These are phyloP conservation scores for Aspergillus sp. DNA, from an alignment of 2,329 filamentous ascomycete genomes.

Conservation along the genomic window DNA sequence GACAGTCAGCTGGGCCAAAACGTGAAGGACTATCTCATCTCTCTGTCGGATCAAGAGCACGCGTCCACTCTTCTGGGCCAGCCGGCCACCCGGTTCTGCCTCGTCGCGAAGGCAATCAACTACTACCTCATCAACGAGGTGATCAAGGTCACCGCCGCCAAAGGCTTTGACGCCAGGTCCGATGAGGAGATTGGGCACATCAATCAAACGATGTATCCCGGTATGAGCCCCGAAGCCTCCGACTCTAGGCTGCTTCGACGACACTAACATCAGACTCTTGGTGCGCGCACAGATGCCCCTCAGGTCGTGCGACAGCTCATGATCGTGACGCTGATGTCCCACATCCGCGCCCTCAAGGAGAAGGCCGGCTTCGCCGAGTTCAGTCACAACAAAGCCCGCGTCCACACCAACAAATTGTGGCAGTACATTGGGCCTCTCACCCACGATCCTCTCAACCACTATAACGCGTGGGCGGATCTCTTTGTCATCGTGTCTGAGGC, in stretches of 20 bases:
- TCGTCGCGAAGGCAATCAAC: conserved; percentile 30
- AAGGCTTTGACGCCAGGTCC: conserved; percentile 21
- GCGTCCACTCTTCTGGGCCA: conserved; percentile 23
- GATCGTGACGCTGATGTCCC: conserved; percentile 17
- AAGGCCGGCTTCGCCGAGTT: conserved; percentile 25
- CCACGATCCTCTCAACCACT: conserved; percentile 8
- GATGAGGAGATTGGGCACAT: conserved; percentile 23
- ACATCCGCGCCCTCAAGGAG: conserved; percentile 18
- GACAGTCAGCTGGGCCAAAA: conserved; percentile 15
- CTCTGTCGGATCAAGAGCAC: conserved; percentile 10
- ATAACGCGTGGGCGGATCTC: conserved; percentile 21
- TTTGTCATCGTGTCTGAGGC: conserved; percentile 27
- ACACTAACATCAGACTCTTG: not conserved
- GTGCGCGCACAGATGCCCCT: conserved; percentile 15
- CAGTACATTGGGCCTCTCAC: conserved; percentile 22
- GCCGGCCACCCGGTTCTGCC: conserved; percentile 18
- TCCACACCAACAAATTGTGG: conserved; percentile 21
- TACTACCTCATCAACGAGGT: conserved; percentile 23
- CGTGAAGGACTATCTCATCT: conserved; percentile 22
- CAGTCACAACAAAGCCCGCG: conserved; percentile 16
- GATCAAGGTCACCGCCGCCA: conserved; percentile 22
- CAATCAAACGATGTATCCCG: conserved; percentile 14
- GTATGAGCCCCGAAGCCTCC: conserved; percentile 15
- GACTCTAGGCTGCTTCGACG: not conserved
- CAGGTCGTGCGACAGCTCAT: conserved; percentile 18